Evolutionary conservation across 441 rosid species (phyloP).

Genomic region (Melastoma candidum): DNA sequence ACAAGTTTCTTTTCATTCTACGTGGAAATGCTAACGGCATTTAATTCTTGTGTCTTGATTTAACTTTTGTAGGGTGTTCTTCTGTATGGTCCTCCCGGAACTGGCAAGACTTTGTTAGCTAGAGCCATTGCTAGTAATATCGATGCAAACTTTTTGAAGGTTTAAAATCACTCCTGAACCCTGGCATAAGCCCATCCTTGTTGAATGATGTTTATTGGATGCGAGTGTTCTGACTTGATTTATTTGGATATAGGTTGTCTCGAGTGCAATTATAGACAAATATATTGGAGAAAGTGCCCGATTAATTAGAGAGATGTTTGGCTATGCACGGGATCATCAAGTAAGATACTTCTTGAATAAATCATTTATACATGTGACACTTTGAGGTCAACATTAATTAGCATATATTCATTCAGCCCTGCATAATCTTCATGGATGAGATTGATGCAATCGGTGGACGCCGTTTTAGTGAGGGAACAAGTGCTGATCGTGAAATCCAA

Average conservation of each 20-base stretch:
- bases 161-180: slow-evolving; percentile 15
- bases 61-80: slow-evolving; percentile 68
- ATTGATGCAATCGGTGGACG: slow-evolving; percentile 99
- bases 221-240: neutral
- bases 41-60: slow-evolving; percentile 7
- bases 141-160: slow-evolving; percentile 88
- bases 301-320: slow-evolving; percentile 89
- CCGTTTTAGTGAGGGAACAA: slow-evolving; percentile 96
- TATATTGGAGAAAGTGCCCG: slow-evolving; percentile 99
- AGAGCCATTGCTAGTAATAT: slow-evolving; percentile 82
- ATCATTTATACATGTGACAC: neutral
- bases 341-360: slow-evolving; percentile 23
- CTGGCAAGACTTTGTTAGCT: slow-evolving; percentile 83
- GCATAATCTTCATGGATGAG: slow-evolving; percentile 98
- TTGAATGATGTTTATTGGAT: neutral
- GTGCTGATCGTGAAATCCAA: slow-evolving; percentile 98
- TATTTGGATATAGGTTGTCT: slow-evolving; percentile 54
- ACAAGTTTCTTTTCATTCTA: too few relatives aligned
- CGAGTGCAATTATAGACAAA: slow-evolving; percentile 94
- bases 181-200: neutral
- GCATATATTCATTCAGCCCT: slow-evolving; percentile 45
- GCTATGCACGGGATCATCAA: slow-evolving; percentile 93
- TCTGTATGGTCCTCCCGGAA: slow-evolving; percentile 93
- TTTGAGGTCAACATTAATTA: neutral
- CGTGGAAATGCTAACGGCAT: too few relatives aligned